Conservation (phyloP, 129 eudicot species). For the Chrysanthemum seticuspe region DNA sequence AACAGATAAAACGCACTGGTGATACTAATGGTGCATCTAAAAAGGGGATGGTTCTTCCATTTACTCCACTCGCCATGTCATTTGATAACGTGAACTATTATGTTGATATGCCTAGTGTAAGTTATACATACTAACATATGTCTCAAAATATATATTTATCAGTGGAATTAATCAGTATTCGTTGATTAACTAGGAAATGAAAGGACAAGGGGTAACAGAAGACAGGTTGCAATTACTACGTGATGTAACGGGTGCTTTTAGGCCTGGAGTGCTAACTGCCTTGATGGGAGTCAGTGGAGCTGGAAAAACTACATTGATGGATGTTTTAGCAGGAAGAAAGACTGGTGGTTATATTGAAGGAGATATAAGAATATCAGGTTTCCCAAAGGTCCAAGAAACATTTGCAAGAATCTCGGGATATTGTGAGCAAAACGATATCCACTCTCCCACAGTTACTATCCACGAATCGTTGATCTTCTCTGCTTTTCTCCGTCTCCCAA, state of each 20-base stretch:
- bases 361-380: slow-evolving; percentile 52
- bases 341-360: slow-evolving; percentile 51
- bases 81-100: slow-evolving; percentile 48
- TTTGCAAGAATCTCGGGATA: slow-evolving; percentile 54
- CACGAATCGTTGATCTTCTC: slow-evolving; percentile 50
- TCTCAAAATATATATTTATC: background rate
- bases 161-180: background rate
- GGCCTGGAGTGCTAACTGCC: slow-evolving; percentile 60
- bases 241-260: slow-evolving; percentile 55
- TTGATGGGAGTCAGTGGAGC: slow-evolving; percentile 71
- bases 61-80: slow-evolving; percentile 55
- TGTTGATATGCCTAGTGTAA: slow-evolving; percentile 60
- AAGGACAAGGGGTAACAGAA: slow-evolving; percentile 36
- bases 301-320: slow-evolving; percentile 59
- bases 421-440: slow-evolving; percentile 58
- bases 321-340: slow-evolving; percentile 61
- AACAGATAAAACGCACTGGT: slow-evolving; percentile 13
- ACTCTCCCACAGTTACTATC: slow-evolving; percentile 49
- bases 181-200: slow-evolving; percentile 37
- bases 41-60: slow-evolving; percentile 64
- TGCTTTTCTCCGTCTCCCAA: slow-evolving; percentile 50
- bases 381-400: slow-evolving; percentile 46
- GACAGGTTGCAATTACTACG: slow-evolving; percentile 41
- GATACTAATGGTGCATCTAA: slow-evolving; percentile 34
- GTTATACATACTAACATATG: slow-evolving; percentile 11